These are phyloP conservation scores for Casuarina cunninghamiana DNA, from an alignment of 306 rosid genomes.

Conservation along the genomic window DNA sequence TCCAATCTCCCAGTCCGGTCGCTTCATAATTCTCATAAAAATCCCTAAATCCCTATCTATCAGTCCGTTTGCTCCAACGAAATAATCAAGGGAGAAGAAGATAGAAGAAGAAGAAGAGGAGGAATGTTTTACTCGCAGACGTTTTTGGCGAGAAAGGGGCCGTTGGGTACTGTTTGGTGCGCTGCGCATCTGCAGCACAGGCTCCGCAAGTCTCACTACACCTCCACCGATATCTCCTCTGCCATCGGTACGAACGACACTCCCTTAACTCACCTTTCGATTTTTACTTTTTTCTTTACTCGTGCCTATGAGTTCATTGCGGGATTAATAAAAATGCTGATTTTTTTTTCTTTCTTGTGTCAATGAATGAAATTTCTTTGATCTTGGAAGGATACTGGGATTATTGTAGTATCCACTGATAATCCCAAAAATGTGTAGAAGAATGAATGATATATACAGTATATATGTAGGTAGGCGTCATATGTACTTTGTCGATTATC, in stretches of 20 bases:
- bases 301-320: not conserved
- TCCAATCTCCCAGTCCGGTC: not conserved
- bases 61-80: not conserved
- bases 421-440: not conserved
- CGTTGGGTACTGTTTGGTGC: conserved; percentile 84
- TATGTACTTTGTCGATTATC: no score
- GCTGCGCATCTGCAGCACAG: conserved; percentile 92
- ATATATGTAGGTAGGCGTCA: no score
- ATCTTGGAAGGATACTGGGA: not conserved
- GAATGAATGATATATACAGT: no score
- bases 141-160: conserved; percentile 81
- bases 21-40: not conserved
- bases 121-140: conserved; percentile 87
- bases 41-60: not conserved
- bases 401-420: not conserved
- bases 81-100: not conserved
- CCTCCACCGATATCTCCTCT: conserved; percentile 61
- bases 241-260: conserved; percentile 55
- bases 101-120: conserved; percentile 11
- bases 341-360: no score
- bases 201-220: conserved; percentile 77
- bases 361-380: not conserved
- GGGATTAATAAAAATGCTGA: no score
- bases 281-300: not conserved
- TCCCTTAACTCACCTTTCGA: not conserved